Percentiles rank a stretch among this genome's conserved stretches.
phyloP scores from a whole-genome alignment of 75 land plant genomes.

The Selaginella tamariscina region DNA sequence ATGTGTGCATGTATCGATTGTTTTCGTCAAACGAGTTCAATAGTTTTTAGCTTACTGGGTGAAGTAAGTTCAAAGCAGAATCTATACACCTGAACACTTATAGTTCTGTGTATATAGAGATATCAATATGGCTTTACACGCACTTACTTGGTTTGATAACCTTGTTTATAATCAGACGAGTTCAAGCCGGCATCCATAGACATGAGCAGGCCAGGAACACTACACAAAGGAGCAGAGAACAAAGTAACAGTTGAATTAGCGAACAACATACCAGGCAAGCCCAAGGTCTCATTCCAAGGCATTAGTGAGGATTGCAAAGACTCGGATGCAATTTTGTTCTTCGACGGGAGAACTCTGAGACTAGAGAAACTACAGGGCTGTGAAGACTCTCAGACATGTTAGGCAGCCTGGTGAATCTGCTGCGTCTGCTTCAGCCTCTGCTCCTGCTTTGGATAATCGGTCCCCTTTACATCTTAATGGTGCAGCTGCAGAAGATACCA shows the following conservation, averaged over 20 bases:
- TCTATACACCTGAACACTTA: neutral
- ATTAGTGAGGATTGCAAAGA: slow-evolving; percentile 88
- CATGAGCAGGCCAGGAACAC: slow-evolving; percentile 50
- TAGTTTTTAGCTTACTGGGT: neutral
- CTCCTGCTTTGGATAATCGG: slow-evolving; percentile 29
- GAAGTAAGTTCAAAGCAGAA: too few relatives aligned
- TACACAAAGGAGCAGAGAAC: slow-evolving; percentile 68
- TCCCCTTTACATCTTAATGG: slow-evolving; percentile 18
- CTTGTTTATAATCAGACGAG: slow-evolving; percentile 43
- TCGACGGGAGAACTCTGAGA: slow-evolving; percentile 68
- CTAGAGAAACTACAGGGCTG: slow-evolving; percentile 76
- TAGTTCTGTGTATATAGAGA: neutral
- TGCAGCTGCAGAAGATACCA: slow-evolving; percentile 13
- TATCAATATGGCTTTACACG: neutral
- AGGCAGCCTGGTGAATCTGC: slow-evolving; percentile 56
- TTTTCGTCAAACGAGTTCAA: neutral
- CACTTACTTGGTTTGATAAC: neutral
- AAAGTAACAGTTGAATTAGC: slow-evolving; percentile 77
- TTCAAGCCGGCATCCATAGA: slow-evolving; percentile 97
- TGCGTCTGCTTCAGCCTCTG: slow-evolving; percentile 18
- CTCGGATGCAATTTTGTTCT: slow-evolving; percentile 76
- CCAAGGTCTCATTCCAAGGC: slow-evolving; percentile 73
- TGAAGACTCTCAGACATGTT: slow-evolving; percentile 60
- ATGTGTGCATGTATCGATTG: neutral
- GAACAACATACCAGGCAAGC: slow-evolving; percentile 74